These are phyloP conservation scores for Penicillium sp. DNA, from an alignment of 2,329 filamentous ascomycete genomes.

Conservation along the genomic window DNA sequence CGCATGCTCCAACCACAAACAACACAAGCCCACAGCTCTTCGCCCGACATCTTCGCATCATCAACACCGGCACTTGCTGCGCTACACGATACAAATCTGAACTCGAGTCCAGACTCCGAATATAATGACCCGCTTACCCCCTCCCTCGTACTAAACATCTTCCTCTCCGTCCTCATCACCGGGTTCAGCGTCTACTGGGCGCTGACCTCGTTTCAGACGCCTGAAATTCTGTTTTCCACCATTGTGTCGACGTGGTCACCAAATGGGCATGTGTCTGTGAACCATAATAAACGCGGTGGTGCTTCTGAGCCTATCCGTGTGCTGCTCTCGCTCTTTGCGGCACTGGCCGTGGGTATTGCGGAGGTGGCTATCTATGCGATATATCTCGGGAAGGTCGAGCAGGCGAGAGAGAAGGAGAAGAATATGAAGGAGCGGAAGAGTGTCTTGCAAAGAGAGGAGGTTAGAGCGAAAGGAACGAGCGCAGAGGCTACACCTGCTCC, in stretches of 20 bases:
- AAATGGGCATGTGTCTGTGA: neutral
- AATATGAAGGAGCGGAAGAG: slow-evolving; percentile 46
- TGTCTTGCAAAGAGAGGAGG: slow-evolving; percentile 32
- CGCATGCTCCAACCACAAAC: slow-evolving; percentile 74
- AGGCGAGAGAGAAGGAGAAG: slow-evolving; percentile 45
- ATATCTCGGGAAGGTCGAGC: slow-evolving; percentile 50
- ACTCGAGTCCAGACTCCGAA: slow-evolving; percentile 39
- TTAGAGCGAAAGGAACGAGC: slow-evolving; percentile 11
- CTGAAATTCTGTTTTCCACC: slow-evolving; percentile 31
- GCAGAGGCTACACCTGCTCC: neutral
- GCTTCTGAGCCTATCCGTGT: slow-evolving; percentile 44
- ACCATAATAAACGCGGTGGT: slow-evolving; percentile 21
- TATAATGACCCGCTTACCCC: slow-evolving; percentile 52
- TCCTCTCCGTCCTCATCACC: slow-evolving; percentile 81
- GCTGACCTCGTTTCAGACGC: slow-evolving; percentile 43
- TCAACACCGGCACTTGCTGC: slow-evolving; percentile 61
- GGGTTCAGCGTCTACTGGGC: slow-evolving; percentile 53
- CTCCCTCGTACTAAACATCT: slow-evolving; percentile 81
- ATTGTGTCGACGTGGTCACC: slow-evolving; percentile 25
- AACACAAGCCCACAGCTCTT: slow-evolving; percentile 59
- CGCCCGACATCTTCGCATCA: slow-evolving; percentile 54
- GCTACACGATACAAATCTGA: slow-evolving; percentile 42
- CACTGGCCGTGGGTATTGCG: slow-evolving; percentile 50
- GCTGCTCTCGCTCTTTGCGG: slow-evolving; percentile 46
- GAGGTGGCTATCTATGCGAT: slow-evolving; percentile 54